Evolutionary conservation across 371 early-diverging fungal genomes (phyloP).

Genomic region (Circinella minor): DNA sequence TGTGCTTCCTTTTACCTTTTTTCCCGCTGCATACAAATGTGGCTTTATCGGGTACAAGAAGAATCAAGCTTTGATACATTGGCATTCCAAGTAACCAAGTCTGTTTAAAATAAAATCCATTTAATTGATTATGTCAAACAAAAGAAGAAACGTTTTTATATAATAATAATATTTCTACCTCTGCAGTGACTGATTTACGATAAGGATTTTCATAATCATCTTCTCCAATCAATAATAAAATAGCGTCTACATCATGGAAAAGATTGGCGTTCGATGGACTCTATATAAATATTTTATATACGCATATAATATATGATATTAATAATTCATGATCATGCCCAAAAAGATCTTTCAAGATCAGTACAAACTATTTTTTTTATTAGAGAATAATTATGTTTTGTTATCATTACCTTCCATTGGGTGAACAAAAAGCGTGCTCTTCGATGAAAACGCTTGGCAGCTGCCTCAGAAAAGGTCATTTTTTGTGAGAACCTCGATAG

Average conservation of each 20-base stretch:
- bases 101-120: constrained; percentile 47
- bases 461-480: constrained; percentile 48
- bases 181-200: constrained; percentile 67
- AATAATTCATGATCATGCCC: constrained; percentile 1
- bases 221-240: constrained; percentile 68
- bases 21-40: constrained; percentile 82
- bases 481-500: background rate
- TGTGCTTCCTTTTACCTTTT: constrained; percentile 57
- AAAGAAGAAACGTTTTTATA: too few relatives aligned
- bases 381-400: too few relatives aligned
- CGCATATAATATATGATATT: background rate
- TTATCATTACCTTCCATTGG: constrained; percentile 55
- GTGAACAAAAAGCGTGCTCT: constrained; percentile 58
- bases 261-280: constrained; percentile 43
- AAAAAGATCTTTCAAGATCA: too few relatives aligned
- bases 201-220: constrained; percentile 71
- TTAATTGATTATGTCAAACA: background rate
- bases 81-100: constrained; percentile 96
- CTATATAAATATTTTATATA: constrained; percentile 14
- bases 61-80: constrained; percentile 85
- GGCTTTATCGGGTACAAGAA: constrained; percentile 79
- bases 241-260: constrained; percentile 64
- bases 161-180: constrained; percentile 38
- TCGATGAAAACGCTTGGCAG: constrained; percentile 65
- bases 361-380: too few relatives aligned